Evolutionary conservation across 2,329 filamentous ascomycete species (phyloP).

Genomic region (Fusarium armeniacum): DNA sequence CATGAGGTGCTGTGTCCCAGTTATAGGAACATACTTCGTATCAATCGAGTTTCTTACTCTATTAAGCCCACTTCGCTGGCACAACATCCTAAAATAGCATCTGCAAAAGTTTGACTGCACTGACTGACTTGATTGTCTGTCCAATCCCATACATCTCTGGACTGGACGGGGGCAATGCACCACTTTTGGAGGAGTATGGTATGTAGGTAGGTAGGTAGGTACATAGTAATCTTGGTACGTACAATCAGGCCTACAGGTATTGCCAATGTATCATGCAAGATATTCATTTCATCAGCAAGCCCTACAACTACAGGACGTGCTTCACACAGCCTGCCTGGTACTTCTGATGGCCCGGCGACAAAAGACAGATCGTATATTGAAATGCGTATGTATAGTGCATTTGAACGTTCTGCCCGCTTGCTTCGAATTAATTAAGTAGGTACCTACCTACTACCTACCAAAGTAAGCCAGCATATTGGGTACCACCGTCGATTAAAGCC

Average conservation of each 20-base stretch:
- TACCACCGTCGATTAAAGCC: constrained; percentile 25
- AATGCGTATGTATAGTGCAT: not conserved
- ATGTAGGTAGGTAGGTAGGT: too few relatives aligned
- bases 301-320: constrained; percentile 10
- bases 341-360: not conserved
- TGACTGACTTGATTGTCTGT: constrained; percentile 29
- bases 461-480: not conserved
- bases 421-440: not conserved
- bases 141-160: constrained; percentile 40
- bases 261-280: not conserved
- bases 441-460: too few relatives aligned
- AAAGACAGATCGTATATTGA: not conserved
- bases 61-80: constrained; percentile 42
- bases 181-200: constrained; percentile 12
- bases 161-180: constrained; percentile 28
- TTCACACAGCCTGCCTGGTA: not conserved
- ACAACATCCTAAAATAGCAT: constrained; percentile 47
- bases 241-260: too few relatives aligned
- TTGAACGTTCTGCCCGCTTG: not conserved
- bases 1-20: not conserved
- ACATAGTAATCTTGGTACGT: too few relatives aligned
- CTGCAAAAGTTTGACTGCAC: constrained; percentile 21
- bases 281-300: constrained; percentile 3
- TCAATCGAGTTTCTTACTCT: not conserved
- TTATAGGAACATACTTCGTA: not conserved